Evolutionary conservation across 306 rosid species (phyloP), one percentile per base, ranked within the genome.

Genomic region (Inga oerstediana): DNA sequence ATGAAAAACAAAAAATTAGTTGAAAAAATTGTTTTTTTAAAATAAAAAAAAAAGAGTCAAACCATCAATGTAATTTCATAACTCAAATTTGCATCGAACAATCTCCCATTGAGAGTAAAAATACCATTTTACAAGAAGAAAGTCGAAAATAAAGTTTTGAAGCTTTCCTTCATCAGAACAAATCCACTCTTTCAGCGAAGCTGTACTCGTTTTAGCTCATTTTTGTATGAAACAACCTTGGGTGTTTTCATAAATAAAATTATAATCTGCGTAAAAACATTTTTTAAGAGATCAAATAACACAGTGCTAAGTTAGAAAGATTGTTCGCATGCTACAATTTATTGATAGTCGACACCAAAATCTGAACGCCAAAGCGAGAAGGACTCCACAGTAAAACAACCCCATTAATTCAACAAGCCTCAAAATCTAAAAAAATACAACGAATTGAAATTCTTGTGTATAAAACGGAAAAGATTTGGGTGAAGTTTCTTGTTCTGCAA

Each of bases 71-170:
- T 20, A 51, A 52, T 52, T 52, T 34, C 15, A 20, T 39, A 27
- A 30, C n/a, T 22, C 14, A n/a, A 72, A 43, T 64, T 27, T 81
- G 76, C 49, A 85, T 41, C 71, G 64, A 76, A 41, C 44, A 58
- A 73, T 19, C 3, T 15, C 22, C 43, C 20, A n/a, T 30, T 66
- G 22, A 68, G 68, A 51, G 30, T 39, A 62, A 79, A 80, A 59
- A 48, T 4, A 80, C 61, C 59, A 61, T 59, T 22, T 58, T 34
- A 54, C 30, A 4, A 34, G 67, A 75, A 74, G 45, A 48, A 74
- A 52, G 24, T 69, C 11, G 2, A 67, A 35, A 67, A 67, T 17
- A 51, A 13, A 19, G 32, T 68, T 69, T 9, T 3, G 0, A 52
- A 49, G 14, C 59, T 79, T 69, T 51, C 76, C 27, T 34, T 45